phyloP scores from a whole-genome alignment of 768 basidiomycete genomes.

The Macrocybe gigantea region DNA sequence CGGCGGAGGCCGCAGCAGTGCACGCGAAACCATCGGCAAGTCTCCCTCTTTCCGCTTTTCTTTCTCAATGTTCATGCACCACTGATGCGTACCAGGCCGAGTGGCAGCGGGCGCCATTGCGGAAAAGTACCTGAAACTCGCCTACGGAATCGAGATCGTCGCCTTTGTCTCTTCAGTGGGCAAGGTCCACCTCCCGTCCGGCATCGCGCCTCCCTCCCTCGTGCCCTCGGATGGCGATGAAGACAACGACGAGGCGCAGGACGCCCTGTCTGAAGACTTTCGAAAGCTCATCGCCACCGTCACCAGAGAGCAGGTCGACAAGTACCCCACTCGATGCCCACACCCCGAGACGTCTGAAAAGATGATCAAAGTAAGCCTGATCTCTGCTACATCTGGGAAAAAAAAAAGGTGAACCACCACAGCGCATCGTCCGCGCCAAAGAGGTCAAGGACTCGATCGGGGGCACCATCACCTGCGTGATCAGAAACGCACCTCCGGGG shows the following conservation, averaged over 20 bases:
- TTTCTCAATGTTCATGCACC: background rate
- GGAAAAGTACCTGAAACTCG: conserved; percentile 86
- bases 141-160: conserved; percentile 89
- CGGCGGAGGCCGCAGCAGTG: conserved; percentile 92
- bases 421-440: conserved; percentile 95
- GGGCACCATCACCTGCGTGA: conserved; percentile 96
- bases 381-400: background rate
- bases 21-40: conserved; percentile 92
- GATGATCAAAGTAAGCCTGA: conserved; percentile 72
- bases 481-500: conserved; percentile 84
- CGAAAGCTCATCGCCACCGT: conserved; percentile 70
- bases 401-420: background rate
- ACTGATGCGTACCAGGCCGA: conserved; percentile 48
- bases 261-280: conserved; percentile 82
- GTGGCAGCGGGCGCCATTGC: conserved; percentile 99
- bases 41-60: background rate
- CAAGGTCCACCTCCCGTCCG: conserved; percentile 75
- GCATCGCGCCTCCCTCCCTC: conserved; percentile 32
- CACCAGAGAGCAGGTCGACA: conserved; percentile 85
- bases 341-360: conserved; percentile 81
- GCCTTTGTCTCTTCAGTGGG: conserved; percentile 97
- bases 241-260: conserved; percentile 61
- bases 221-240: conserved; percentile 30
- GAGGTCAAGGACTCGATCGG: conserved; percentile 91
- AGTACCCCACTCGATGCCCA: conserved; percentile 83